Percentiles rank a stretch among this genome's conserved stretches.
These are phyloP conservation scores for Pugionium dolabratum DNA, from an alignment of 345 rosid genomes.

Conservation along the genomic window DNA sequence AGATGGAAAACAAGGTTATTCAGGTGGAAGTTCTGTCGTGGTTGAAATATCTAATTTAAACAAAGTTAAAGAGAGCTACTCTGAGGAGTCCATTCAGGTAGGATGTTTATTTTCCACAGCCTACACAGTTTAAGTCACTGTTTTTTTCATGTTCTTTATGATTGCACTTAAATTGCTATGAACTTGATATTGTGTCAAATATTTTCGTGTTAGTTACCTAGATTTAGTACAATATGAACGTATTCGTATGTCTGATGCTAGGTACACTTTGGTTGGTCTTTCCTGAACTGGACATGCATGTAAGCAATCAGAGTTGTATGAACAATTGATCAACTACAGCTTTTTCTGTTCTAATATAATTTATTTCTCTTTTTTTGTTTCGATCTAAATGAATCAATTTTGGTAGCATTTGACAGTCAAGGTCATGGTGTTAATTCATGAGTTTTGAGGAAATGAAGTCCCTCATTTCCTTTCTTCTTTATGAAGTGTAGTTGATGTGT, in stretches of 20 bases:
- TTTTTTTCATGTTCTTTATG: slow-evolving; percentile 2
- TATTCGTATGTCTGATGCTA: slow-evolving; percentile 16
- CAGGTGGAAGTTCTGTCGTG: slow-evolving; percentile 78
- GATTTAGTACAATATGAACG: neutral
- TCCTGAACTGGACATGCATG: slow-evolving; percentile 22
- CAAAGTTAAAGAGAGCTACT: slow-evolving; percentile 94
- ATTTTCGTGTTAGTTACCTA: slow-evolving; percentile 4
- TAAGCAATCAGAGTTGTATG: slow-evolving; percentile 18
- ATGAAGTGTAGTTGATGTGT: slow-evolving; percentile 18
- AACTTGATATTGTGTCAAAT: slow-evolving; percentile 7
- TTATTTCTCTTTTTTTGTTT: neutral
- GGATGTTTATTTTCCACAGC: slow-evolving; percentile 17
- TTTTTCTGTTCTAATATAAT: neutral
- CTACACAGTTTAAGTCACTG: neutral
- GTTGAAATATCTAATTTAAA: slow-evolving; percentile 95
- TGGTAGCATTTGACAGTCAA: slow-evolving; percentile 17
- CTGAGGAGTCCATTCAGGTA: slow-evolving; percentile 96
- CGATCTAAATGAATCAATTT: slow-evolving; percentile 3
- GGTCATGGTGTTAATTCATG: slow-evolving; percentile 11
- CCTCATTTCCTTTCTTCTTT: neutral
- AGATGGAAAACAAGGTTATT: slow-evolving; percentile 80
- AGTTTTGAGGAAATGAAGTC: slow-evolving; percentile 10
- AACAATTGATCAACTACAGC: slow-evolving; percentile 5
- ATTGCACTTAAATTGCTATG: slow-evolving; percentile 20
- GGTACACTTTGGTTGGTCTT: slow-evolving; percentile 12